A percentile compares a stretch with the other conserved stretches of the same genome.
Conservation (phyloP, 2,329 filamentous ascomycete species). For the Botrytis byssoidea region DNA sequence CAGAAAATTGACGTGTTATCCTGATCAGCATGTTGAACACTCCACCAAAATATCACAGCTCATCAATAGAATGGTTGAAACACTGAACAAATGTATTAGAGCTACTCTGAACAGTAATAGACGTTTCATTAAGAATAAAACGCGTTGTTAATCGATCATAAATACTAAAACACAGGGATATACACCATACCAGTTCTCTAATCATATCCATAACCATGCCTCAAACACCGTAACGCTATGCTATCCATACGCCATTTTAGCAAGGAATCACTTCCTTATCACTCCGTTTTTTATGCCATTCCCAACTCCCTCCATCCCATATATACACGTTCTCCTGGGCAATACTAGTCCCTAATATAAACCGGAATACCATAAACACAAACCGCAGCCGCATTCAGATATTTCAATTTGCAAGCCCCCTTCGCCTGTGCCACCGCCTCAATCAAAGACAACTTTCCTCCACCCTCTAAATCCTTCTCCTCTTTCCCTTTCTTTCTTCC, state of each 20-base stretch:
- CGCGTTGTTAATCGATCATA: not conserved
- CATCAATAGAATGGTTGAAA: not conserved
- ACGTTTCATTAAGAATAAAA: not conserved
- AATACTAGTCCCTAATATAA: slow-evolving; percentile 43
- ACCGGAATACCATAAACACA: slow-evolving; percentile 95
- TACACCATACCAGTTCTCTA: not conserved
- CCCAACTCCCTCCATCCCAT: not conserved
- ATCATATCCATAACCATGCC: not conserved
- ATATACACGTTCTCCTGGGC: not conserved
- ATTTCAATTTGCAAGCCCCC: slow-evolving; percentile 79
- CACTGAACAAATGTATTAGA: not conserved
- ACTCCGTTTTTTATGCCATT: not conserved
- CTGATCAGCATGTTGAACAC: not conserved
- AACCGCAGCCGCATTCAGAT: slow-evolving; percentile 89
- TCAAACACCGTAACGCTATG: not conserved
- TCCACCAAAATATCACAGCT: not conserved
- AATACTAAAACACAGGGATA: slow-evolving; percentile 3
- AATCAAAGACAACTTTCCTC: slow-evolving; percentile 59
- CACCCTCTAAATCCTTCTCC: slow-evolving; percentile 30
- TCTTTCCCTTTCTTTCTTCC: slow-evolving; percentile 37
- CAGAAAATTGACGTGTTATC: not conserved
- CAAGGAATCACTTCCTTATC: not conserved
- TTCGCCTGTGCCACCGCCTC: slow-evolving; percentile 76
- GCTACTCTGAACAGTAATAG: not conserved
- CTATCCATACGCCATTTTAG: not conserved